phyloP scores from a whole-genome alignment of 257 asterid species.

The Mitragyna speciosa region DNA sequence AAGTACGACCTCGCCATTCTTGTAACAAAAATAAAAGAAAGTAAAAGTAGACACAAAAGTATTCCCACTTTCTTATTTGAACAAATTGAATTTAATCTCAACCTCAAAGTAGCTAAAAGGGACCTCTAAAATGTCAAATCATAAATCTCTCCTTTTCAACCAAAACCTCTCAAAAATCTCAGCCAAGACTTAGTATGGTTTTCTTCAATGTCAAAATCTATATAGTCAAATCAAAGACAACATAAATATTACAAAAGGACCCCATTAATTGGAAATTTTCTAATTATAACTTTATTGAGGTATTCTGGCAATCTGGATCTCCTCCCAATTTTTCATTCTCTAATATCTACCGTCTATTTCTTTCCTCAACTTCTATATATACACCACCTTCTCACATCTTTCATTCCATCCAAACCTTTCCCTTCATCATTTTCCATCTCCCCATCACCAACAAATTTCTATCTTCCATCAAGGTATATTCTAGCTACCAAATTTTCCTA shows the following conservation, averaged over 20 bases:
- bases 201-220: constrained; percentile 20
- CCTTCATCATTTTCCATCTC: constrained; percentile 4
- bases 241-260: constrained; percentile 15
- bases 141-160: not conserved
- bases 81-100: not conserved
- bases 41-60: too few species aligned
- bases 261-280: constrained; percentile 13
- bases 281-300: not conserved
- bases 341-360: constrained; percentile 28
- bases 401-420: constrained; percentile 16
- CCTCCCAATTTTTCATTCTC: not conserved
- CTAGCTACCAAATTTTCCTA: constrained; percentile 15
- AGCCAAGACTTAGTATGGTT: not conserved
- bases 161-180: constrained; percentile 5
- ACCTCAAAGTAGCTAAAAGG: not conserved
- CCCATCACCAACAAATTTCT: constrained; percentile 16
- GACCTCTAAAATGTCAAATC: constrained; percentile 13
- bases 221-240: constrained; percentile 23
- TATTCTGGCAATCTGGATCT: constrained; percentile 10
- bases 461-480: constrained; percentile 19
- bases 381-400: constrained; percentile 20
- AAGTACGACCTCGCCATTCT: not conserved
- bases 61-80: not conserved
- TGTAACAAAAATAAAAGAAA: not conserved
- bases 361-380: constrained; percentile 36